Base-by-base conservation (phyloP, 2,329 filamentous ascomycete species). In the Colletotrichum coccodes region DNA sequence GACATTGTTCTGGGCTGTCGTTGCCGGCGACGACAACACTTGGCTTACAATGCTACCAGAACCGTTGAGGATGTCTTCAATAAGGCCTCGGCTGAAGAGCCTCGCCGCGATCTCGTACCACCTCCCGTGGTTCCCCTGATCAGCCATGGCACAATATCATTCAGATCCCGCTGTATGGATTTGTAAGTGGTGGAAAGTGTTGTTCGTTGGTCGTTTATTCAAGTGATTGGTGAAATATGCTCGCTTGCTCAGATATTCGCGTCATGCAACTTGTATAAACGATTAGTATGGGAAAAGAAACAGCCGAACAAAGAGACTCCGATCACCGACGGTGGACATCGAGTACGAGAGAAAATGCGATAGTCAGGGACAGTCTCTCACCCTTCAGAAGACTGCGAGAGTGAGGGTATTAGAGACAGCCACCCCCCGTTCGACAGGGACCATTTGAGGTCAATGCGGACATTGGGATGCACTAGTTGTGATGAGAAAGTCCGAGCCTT, bases 401-500 rank as follows among this genome's bases (percentile, higher is more conserved):
- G 30, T 59, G 42, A 65, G 54, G 65, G 61, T 68, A 68, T 68
- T 60, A 68, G 65, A 60, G 61, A 60, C 18, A 56, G 32, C 60
- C 34, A 52, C 61, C 38, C 38, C 21, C 42, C 30, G 38, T 42
- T 14, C 49, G 30, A 36, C 34, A 18, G 30, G 23, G 28, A 14
- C 40, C 16, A 49, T 28, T 44, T 28, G 14, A 65, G 60, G 65
- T 65, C 65, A 58, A 68, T 65, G 65, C 65, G 65, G 65, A 68
- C 47, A 68, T 68, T 64, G 54, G 54, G 65, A 60, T 68, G 40
- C 53, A 68, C 65, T 65, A 68, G 40, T 3, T 60, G 49, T 68
- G 60, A 68, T 68, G 61, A 68, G 54, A 36, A 56, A 40, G 65
- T 60, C 65, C 61, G 34, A 65, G 47, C 61, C 65, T 56, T 68